phyloP scores from a whole-genome alignment of 1,139 yeast species.

The Geotrichum reessii region DNA sequence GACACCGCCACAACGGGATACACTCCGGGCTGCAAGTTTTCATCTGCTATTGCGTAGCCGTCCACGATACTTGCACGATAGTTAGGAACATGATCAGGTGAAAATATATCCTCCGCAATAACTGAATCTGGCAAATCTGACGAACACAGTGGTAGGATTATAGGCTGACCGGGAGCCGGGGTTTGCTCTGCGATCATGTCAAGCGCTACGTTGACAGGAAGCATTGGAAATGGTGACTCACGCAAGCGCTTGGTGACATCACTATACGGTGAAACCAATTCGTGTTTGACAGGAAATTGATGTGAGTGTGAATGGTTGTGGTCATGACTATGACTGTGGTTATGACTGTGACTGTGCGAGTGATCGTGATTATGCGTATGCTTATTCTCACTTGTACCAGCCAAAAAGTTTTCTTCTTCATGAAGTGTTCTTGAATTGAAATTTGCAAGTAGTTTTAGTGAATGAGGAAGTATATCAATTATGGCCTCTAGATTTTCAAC shows the following conservation, averaged over 20 bases:
- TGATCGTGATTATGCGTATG: slow-evolving; percentile 21
- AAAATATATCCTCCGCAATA: slow-evolving; percentile 39
- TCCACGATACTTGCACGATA: slow-evolving; percentile 50
- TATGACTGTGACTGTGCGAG: slow-evolving; percentile 21
- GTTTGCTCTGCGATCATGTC: slow-evolving; percentile 4
- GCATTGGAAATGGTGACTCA: slow-evolving; percentile 45
- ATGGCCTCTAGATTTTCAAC: slow-evolving; percentile 41
- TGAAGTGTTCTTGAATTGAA: slow-evolving; percentile 40
- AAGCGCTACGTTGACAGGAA: slow-evolving; percentile 41
- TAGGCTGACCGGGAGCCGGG: background rate
- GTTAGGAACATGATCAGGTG: slow-evolving; percentile 41
- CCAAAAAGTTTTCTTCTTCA: background rate
- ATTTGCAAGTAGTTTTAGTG: slow-evolving; percentile 36
- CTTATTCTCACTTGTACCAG: background rate
- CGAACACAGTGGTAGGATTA: slow-evolving; percentile 18
- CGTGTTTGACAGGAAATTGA: slow-evolving; percentile 7
- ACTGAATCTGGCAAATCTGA: slow-evolving; percentile 35
- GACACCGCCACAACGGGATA: slow-evolving; percentile 40
- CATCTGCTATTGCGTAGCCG: slow-evolving; percentile 45
- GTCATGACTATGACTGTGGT: slow-evolving; percentile 23
- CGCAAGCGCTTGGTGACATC: slow-evolving; percentile 40
- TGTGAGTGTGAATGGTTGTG: slow-evolving; percentile 21
- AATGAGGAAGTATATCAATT: slow-evolving; percentile 39
- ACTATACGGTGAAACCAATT: slow-evolving; percentile 2
- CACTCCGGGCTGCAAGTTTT: slow-evolving; percentile 41